Evolutionary conservation across 495 filamentous ascomycete genomes (phyloP).

Genomic region (Usnea hakonensis): DNA sequence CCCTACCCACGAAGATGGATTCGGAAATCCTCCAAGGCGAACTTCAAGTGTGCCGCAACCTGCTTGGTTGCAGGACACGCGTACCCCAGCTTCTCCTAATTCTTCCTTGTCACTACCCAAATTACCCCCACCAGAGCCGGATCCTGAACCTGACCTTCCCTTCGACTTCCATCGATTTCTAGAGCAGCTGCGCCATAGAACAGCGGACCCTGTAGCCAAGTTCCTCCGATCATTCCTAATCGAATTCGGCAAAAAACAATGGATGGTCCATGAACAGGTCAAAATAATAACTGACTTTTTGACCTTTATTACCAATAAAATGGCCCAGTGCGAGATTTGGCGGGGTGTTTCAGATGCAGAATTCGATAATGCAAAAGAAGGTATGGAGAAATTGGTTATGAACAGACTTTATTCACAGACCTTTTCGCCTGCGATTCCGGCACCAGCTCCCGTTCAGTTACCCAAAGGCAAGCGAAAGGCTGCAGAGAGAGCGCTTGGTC

Average conservation of each 20-base stretch:
- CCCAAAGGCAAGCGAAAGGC: constrained; percentile 62
- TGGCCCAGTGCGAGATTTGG: constrained; percentile 98
- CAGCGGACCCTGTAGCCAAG: constrained; percentile 90
- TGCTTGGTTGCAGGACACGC: constrained; percentile 8
- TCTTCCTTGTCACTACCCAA: constrained; percentile 21
- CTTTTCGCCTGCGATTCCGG: constrained; percentile 86
- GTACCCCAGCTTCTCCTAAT: constrained; percentile 14
- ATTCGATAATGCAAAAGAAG: constrained; percentile 96
- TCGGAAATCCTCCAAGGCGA: constrained; percentile 1
- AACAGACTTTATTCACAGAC: constrained; percentile 94
- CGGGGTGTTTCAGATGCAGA: constrained; percentile 90
- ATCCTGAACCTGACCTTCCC: constrained; percentile 79
- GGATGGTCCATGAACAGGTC: constrained; percentile 99
- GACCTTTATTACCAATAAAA: constrained; percentile 96
- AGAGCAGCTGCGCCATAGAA: constrained; percentile 88
- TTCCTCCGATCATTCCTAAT: constrained; percentile 89
- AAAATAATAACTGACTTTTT: constrained; percentile 98
- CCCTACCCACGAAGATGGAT: background rate
- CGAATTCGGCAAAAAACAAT: constrained; percentile 96
- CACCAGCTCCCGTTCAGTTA: constrained; percentile 64
- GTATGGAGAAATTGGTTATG: constrained; percentile 99
- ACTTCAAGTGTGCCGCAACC: constrained; percentile 18
- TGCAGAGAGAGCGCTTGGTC: constrained; percentile 61
- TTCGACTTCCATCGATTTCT: constrained; percentile 98
- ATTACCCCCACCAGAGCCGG: constrained; percentile 72